Conservation (phyloP, 1,284 basidiomycete genomes). For the Retiboletus flavoniger region DNA sequence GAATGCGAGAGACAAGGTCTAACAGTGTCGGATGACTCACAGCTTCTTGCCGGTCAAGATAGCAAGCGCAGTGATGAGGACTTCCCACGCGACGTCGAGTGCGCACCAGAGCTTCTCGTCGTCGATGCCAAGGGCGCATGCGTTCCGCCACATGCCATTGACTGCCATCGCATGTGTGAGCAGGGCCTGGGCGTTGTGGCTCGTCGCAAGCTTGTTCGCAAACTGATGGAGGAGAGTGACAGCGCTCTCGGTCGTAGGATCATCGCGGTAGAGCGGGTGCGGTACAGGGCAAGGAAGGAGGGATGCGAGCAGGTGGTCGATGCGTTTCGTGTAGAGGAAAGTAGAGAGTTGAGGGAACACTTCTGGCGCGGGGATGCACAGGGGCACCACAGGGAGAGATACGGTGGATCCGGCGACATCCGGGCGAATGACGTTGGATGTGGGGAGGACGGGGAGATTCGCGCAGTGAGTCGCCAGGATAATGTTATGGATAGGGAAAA, state of each 20-base stretch:
- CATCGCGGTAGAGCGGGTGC: conserved; percentile 19
- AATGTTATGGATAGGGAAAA: conserved; percentile 58
- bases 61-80: conserved; percentile 40
- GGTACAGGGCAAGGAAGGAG: conserved; percentile 35
- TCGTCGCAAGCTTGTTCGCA: conserved; percentile 32
- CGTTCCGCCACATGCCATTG: conserved; percentile 61
- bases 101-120: conserved; percentile 54
- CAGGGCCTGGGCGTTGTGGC: conserved; percentile 33
- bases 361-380: conserved; percentile 48
- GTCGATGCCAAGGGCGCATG: conserved; percentile 56
- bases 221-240: conserved; percentile 20
- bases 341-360: conserved; percentile 52
- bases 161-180: conserved; percentile 42
- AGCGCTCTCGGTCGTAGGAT: conserved; percentile 12
- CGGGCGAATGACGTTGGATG: conserved; percentile 23
- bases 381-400: conserved; percentile 46
- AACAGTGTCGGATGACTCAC: conserved; percentile 5
- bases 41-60: conserved; percentile 25
- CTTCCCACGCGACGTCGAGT: conserved; percentile 57
- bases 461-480: conserved; percentile 56
- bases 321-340: conserved; percentile 47
- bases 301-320: conserved; percentile 42
- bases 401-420: conserved; percentile 21
- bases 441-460: conserved; percentile 44
- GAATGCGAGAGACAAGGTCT: not conserved